Evolutionary conservation across 805 yeast genomes (phyloP), one percentile per base, ranked within the genome.

Genomic region (Metschnikowia arizonensis): DNA sequence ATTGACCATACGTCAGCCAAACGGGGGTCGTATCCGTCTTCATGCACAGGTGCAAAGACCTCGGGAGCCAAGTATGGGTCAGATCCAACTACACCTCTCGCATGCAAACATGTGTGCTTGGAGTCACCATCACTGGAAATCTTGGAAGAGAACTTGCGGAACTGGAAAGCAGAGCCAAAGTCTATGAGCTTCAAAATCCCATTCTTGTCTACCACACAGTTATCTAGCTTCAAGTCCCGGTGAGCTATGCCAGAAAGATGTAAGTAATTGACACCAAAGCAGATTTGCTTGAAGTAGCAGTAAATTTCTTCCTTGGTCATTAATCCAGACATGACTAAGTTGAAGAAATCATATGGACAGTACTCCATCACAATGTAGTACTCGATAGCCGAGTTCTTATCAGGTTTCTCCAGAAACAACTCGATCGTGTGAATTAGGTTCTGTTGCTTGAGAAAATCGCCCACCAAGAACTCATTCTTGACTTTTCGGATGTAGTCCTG

Each of bases 61-160:
- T 91, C 99, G 0, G 98, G 98, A 0, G 97, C 93, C 50, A 91
- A 68, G 60, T 91, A 91, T 2, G 99, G 98, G 64, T 91, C 99
- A 1, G 95, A 85, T 12, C 99, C 99, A 10, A 91, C 95, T 18
- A 91, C 78, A 12, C 98, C 98, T 33, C 78, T 74, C 0, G 96
- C 89, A 47, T 74, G 69, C 2, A 61, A 51, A 14, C 85, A 79
- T 18, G 80, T 74, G 45, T 74, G 77, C 6, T 64, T 62, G 43
- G 77, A 79, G 52, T 76, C 81, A 15, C 35, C 31, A 14, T 33
- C 45, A 3, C 36, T 18, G 14, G 44, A 23, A 19, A 31, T 35
- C 17, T 48, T 35, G 5, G 19, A 7, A 4, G 40, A 37, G 6
- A 83, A 82, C 57, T 82, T 82, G 49, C 82, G 76, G 69, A 88